Evolutionary conservation across 768 basidiomycete species (phyloP).

Genomic region (Basidioascus undulatus): DNA sequence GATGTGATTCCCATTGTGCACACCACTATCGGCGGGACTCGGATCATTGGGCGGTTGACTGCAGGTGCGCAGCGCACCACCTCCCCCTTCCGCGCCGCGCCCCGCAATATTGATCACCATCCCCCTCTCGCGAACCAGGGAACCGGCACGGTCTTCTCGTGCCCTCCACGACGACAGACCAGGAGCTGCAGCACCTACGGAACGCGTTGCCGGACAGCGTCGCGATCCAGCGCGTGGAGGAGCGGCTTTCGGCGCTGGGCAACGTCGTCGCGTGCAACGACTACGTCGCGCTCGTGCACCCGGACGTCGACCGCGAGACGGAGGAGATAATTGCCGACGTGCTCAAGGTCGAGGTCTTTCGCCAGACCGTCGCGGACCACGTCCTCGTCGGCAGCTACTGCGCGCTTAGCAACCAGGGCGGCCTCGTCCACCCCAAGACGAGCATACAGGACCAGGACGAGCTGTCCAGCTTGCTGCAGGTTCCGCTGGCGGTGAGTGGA

Average conservation of each 20-base stretch:
- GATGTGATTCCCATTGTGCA: slow-evolving; percentile 91
- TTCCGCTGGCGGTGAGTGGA: slow-evolving; percentile 77
- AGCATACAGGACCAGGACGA: slow-evolving; percentile 95
- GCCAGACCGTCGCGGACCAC: slow-evolving; percentile 90
- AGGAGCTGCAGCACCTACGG: slow-evolving; percentile 90
- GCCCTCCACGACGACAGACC: slow-evolving; percentile 84
- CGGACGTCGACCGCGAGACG: slow-evolving; percentile 91
- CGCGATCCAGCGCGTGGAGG: slow-evolving; percentile 85
- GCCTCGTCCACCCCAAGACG: slow-evolving; percentile 91
- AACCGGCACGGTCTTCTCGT: slow-evolving; percentile 95
- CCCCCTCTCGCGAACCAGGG: slow-evolving; percentile 24
- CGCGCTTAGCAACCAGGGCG: slow-evolving; percentile 86
- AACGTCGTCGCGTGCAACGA: slow-evolving; percentile 99
- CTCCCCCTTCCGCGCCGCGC: neutral
- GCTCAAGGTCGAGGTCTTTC: slow-evolving; percentile 94
- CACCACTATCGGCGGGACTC: slow-evolving; percentile 79
- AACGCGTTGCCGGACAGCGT: slow-evolving; percentile 85
- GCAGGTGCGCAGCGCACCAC: slow-evolving; percentile 34
- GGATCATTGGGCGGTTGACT: slow-evolving; percentile 77
- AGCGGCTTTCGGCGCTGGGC: slow-evolving; percentile 84
- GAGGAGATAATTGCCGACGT: slow-evolving; percentile 99
- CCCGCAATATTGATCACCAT: neutral
- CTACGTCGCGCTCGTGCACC: slow-evolving; percentile 94
- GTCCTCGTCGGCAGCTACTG: slow-evolving; percentile 93
- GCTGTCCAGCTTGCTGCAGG: slow-evolving; percentile 71